Conservation (phyloP, 768 basidiomycete species). For the Hysterangium stoloniferum region DNA sequence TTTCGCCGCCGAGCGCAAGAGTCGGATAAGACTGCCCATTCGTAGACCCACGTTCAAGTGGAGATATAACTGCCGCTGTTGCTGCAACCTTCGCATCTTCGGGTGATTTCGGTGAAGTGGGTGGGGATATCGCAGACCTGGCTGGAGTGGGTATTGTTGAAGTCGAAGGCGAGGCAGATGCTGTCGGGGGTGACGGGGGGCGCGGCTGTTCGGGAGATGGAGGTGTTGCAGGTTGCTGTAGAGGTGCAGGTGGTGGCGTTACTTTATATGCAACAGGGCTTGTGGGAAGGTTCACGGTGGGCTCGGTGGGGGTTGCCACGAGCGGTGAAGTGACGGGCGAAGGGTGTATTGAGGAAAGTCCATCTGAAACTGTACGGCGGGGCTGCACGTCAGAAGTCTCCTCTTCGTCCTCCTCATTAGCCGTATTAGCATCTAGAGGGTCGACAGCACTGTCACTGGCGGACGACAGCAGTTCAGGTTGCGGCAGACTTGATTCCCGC, state of each 20-base stretch:
- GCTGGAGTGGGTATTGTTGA: slow-evolving; percentile 14
- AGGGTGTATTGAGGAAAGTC: background rate
- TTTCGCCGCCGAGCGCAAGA: slow-evolving; percentile 41
- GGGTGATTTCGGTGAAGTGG: background rate
- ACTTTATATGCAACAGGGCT: slow-evolving; percentile 51
- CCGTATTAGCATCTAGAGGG: slow-evolving; percentile 6
- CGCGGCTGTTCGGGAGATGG: slow-evolving; percentile 12
- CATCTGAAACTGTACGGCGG: background rate
- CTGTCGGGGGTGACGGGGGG: slow-evolving; percentile 9
- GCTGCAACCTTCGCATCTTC: background rate
- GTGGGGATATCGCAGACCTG: background rate
- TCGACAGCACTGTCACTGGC: background rate
- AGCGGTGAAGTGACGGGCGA: background rate
- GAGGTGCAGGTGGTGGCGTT: slow-evolving; percentile 18
- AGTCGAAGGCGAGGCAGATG: slow-evolving; percentile 12
- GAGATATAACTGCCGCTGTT: slow-evolving; percentile 20
- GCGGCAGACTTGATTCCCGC: background rate
- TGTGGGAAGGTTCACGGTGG: background rate
- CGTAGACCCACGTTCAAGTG: slow-evolving; percentile 19
- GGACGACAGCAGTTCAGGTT: background rate
- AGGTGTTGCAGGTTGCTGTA: slow-evolving; percentile 12
- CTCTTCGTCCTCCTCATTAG: slow-evolving; percentile 6
- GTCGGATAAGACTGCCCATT: slow-evolving; percentile 28
- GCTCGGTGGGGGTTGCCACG: background rate
- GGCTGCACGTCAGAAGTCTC: slow-evolving; percentile 1